Evolutionary conservation across 352 stramenopile species (phyloP).

Genomic region (Phytophthora colocasiae): DNA sequence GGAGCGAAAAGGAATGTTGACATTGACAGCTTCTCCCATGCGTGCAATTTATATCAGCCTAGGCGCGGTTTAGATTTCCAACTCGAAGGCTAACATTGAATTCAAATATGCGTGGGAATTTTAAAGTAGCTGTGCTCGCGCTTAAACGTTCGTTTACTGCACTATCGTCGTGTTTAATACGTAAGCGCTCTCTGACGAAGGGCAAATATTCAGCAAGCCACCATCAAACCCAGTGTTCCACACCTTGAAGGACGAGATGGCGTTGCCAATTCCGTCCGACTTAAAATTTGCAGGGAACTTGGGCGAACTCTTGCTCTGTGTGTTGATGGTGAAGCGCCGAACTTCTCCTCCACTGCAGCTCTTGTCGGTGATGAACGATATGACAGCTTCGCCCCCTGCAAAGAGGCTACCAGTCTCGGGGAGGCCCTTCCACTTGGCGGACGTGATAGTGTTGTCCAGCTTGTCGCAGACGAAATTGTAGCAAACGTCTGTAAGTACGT

Average conservation of each 20-base stretch:
- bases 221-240: constrained; percentile 6
- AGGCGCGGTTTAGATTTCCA: too few species aligned
- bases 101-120: too few species aligned
- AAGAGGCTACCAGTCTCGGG: constrained; percentile 8
- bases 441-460: constrained; percentile 20
- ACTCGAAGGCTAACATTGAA: too few species aligned
- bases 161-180: not conserved
- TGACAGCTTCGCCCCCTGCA: not conserved
- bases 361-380: constrained; percentile 17
- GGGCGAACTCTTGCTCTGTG: constrained; percentile 5
- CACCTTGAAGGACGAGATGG: constrained; percentile 16
- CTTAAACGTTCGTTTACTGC: not conserved
- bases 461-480: constrained; percentile 20
- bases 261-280: constrained; percentile 8
- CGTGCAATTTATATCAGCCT: too few species aligned
- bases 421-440: constrained; percentile 16
- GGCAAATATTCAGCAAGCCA: constrained; percentile 3
- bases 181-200: not conserved
- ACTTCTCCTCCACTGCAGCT: constrained; percentile 7
- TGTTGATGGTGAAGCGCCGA: constrained; percentile 5
- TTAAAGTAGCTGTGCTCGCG: too few species aligned
- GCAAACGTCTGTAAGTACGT: constrained; percentile 14
- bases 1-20: too few species aligned
- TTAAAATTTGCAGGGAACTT: constrained; percentile 13
- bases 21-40: too few species aligned